These are phyloP conservation scores for Vitis hybrid DNA, from an alignment of 177 flowering plant species.

Conservation along the genomic window DNA sequence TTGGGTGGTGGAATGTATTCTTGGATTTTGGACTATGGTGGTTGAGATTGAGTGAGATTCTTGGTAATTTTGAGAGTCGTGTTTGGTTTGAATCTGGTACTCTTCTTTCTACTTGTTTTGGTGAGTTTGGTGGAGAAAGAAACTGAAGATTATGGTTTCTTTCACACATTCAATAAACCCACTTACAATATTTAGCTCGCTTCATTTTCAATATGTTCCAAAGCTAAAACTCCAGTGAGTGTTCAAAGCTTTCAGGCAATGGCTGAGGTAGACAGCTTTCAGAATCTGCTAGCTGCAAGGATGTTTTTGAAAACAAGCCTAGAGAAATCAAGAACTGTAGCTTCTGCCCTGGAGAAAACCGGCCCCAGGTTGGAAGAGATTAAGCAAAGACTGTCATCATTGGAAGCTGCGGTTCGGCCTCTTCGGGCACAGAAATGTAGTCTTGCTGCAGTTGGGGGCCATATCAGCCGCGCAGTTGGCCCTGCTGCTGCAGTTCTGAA, in stretches of 20 bases:
- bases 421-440: constrained; percentile 41
- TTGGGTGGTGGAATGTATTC: too few species aligned
- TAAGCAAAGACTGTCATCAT: constrained; percentile 41
- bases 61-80: constrained; percentile 25
- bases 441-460: constrained; percentile 48
- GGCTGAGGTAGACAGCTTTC: constrained; percentile 24
- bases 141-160: not conserved
- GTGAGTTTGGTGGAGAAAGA: constrained; percentile 35
- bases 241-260: constrained; percentile 4
- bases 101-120: constrained; percentile 18
- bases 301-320: constrained; percentile 48
- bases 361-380: constrained; percentile 62
- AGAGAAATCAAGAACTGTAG: constrained; percentile 64
- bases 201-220: not conserved
- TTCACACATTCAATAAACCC: constrained; percentile 7
- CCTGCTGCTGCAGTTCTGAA: constrained; percentile 76
- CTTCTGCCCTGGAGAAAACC: constrained; percentile 47
- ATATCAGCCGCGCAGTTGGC: constrained; percentile 61
- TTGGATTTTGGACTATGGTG: constrained; percentile 4
- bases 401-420: constrained; percentile 53
- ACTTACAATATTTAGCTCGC: not conserved
- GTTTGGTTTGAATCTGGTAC: constrained; percentile 34
- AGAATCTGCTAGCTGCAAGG: constrained; percentile 51
- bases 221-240: too few species aligned
- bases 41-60: constrained; percentile 19